phyloP scores from a whole-genome alignment of 805 yeast species.

The Saturnispora mendoncae region DNA sequence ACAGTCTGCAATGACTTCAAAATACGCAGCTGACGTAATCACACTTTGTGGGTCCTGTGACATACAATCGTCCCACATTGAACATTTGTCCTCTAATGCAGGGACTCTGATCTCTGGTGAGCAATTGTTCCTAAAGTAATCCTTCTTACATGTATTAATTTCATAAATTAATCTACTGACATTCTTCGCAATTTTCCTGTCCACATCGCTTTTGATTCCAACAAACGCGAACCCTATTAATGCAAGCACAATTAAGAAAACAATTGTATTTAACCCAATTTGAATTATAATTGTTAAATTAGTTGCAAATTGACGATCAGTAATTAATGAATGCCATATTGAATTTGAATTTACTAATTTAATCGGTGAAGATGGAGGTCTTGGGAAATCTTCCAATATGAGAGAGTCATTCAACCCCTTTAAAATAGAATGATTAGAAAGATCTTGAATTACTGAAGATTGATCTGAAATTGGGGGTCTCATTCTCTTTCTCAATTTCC shows the following conservation, averaged over 20 bases:
- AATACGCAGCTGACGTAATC: slow-evolving; percentile 26
- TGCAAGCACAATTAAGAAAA: slow-evolving; percentile 17
- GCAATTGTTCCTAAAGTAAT: slow-evolving; percentile 68
- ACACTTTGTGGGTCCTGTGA: slow-evolving; percentile 55
- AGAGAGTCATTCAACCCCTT: neutral
- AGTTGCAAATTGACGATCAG: slow-evolving; percentile 23
- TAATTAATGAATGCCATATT: slow-evolving; percentile 13
- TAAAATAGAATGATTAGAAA: slow-evolving; percentile 1
- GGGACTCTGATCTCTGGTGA: slow-evolving; percentile 58
- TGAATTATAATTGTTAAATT: slow-evolving; percentile 23
- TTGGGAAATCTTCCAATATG: neutral
- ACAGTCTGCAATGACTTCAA: slow-evolving; percentile 29
- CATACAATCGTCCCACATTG: slow-evolving; percentile 76
- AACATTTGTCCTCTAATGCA: slow-evolving; percentile 61
- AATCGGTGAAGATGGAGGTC: too few species aligned
- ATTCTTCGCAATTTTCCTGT: slow-evolving; percentile 55
- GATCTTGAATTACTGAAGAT: neutral
- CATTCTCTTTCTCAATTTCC: slow-evolving; percentile 17
- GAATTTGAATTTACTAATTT: too few species aligned
- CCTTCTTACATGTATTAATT: slow-evolving; percentile 59
- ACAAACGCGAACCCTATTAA: slow-evolving; percentile 18
- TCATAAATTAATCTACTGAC: slow-evolving; percentile 52
- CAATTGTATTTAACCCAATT: slow-evolving; percentile 20
- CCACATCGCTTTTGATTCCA: slow-evolving; percentile 46
- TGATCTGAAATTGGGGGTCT: slow-evolving; percentile 4